These are phyloP conservation scores for Crucibulum laeve DNA, from an alignment of 768 basidiomycete genomes.

Conservation along the genomic window DNA sequence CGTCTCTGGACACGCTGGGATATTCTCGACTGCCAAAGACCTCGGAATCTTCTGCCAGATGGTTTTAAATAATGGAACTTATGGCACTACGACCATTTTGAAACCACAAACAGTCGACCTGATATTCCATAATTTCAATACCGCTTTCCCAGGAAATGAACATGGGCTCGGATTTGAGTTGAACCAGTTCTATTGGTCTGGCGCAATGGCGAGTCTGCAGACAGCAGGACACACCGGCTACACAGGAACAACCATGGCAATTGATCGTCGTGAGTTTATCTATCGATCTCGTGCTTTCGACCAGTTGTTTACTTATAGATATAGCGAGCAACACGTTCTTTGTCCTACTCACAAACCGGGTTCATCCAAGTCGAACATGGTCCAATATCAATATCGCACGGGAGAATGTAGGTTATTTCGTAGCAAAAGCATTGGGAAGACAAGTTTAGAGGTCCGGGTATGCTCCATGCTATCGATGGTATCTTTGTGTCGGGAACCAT, in stretches of 20 bases:
- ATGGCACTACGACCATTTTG: slow-evolving; percentile 15
- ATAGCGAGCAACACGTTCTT: slow-evolving; percentile 25
- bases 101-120: slow-evolving; percentile 19
- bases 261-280: slow-evolving; percentile 17
- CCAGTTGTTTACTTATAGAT: neutral
- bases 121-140: slow-evolving; percentile 22
- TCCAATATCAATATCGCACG: slow-evolving; percentile 21
- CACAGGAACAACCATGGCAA: slow-evolving; percentile 21
- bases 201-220: slow-evolving; percentile 19
- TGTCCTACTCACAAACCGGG: slow-evolving; percentile 18
- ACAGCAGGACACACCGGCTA: slow-evolving; percentile 24
- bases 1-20: slow-evolving; percentile 21
- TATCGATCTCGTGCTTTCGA: neutral
- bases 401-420: slow-evolving; percentile 3
- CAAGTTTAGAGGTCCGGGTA: neutral
- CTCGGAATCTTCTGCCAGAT: slow-evolving; percentile 24
- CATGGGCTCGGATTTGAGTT: slow-evolving; percentile 23
- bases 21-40: slow-evolving; percentile 21
- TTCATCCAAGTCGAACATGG: slow-evolving; percentile 23
- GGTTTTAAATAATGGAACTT: slow-evolving; percentile 25
- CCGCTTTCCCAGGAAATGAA: slow-evolving; percentile 19
- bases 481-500: no score
- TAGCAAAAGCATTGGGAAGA: neutral
- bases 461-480: no score
- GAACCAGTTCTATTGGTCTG: slow-evolving; percentile 22